Percentiles rank a stretch among this genome's conserved stretches.
Evolutionary conservation across 148 eudicot species (phyloP).

Genomic region (Camellia sinensis): DNA sequence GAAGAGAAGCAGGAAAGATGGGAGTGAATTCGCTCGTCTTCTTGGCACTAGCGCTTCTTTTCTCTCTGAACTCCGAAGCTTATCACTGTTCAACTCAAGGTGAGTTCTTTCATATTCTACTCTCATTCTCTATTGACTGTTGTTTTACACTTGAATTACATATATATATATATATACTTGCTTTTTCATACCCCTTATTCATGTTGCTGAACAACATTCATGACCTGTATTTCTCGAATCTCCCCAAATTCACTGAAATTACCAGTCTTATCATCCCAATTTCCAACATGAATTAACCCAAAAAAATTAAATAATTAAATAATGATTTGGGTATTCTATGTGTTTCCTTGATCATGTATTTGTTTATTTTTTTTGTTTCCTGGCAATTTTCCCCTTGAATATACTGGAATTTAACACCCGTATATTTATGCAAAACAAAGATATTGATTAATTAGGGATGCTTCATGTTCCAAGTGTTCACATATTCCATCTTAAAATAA

Average conservation of each 20-base stretch:
- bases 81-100: conserved; percentile 37
- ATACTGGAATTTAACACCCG: neutral
- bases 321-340: neutral
- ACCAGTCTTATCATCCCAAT: neutral
- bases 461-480: neutral
- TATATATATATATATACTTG: neutral
- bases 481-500: neutral
- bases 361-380: neutral
- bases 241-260: neutral
- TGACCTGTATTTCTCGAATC: neutral
- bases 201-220: neutral
- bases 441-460: neutral
- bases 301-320: too few species aligned
- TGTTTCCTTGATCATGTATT: neutral
- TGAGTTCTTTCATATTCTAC: conserved; percentile 15
- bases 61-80: conserved; percentile 19
- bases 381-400: neutral
- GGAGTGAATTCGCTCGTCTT: conserved; percentile 3
- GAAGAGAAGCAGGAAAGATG: conserved; percentile 8
- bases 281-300: neutral
- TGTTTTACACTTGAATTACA: neutral
- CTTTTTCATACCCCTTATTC: neutral
- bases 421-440: neutral
- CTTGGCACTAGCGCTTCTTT: conserved; percentile 10
- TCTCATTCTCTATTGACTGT: neutral